These are phyloP conservation scores for Chamaecrista fasciculata DNA, from an alignment of 306 rosid species.

Conservation along the genomic window DNA sequence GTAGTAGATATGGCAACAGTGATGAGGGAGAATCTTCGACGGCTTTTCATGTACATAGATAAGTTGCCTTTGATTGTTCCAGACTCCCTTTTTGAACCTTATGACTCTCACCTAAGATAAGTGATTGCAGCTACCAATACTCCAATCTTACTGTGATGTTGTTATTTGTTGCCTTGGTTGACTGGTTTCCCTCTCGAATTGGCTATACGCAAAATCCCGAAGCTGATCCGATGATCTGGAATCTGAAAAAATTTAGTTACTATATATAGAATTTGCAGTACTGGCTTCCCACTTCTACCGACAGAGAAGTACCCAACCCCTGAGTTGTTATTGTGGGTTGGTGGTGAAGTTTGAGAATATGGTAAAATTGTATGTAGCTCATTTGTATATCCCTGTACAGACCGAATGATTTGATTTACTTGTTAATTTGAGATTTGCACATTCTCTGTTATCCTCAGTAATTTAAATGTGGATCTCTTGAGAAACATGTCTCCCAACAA, in stretches of 20 bases:
- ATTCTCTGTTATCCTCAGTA: constrained; percentile 20
- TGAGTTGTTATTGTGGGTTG: constrained; percentile 57
- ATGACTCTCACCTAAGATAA: constrained; percentile 77
- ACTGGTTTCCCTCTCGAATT: constrained; percentile 31
- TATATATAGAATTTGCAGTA: constrained; percentile 38
- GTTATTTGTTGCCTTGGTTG: constrained; percentile 41
- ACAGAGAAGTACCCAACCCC: constrained; percentile 47
- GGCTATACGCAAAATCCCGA: constrained; percentile 32
- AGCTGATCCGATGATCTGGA: constrained; percentile 23
- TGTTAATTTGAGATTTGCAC: constrained; percentile 35
- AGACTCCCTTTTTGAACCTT: constrained; percentile 69
- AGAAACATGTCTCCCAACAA: neutral
- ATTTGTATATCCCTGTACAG: constrained; percentile 87
- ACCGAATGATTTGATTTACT: constrained; percentile 38
- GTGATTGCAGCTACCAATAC: constrained; percentile 40
- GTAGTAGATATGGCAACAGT: constrained; percentile 75
- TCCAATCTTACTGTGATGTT: neutral
- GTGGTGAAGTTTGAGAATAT: constrained; percentile 57
- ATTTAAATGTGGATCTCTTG: constrained; percentile 18
- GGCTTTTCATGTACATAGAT: constrained; percentile 88
- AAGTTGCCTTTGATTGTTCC: constrained; percentile 83
- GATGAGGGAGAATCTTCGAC: constrained; percentile 74
- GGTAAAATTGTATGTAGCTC: constrained; percentile 55
- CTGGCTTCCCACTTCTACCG: constrained; percentile 56
- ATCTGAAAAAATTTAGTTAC: constrained; percentile 39